Evolutionary conservation across 805 yeast genomes (phyloP), one percentile per base, ranked within the genome.

Genomic region (Yamadazyma endophytica): DNA sequence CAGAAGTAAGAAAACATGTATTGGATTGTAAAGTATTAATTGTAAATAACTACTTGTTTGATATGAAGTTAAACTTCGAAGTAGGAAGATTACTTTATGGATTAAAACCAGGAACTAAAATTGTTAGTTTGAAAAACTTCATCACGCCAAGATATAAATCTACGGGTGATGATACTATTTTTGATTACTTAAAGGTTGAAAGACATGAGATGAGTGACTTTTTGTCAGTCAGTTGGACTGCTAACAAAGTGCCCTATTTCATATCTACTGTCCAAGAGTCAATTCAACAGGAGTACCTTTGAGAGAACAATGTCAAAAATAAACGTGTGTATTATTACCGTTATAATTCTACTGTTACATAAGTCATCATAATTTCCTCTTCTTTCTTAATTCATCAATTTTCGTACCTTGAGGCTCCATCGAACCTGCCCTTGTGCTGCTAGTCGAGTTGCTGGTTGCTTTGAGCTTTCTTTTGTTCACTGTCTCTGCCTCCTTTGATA

Each of bases 171-270:
- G 23, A 23, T 9, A 71, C 77, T 19, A 70, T 85, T 9, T 60
- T 86, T 40, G 86, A 80, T 48, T 67, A 79, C 45, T 63, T 87
- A 34, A 62, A 62, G 24, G 87, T 85, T 4, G 75, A 75, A 33
- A 75, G 73, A 43, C 65, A 55, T 32, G 76, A 64, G 40, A 71
- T 73, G 48, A 80, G 87, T 42, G 79, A 74, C 12, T 72, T 74
- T 32, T 76, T 79, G 33, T 75, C 88, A 25, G 96, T 89, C 6
- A 82, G 94, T 28, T 88, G 97, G 97, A 87, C 96, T 0, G 78
- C 80, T 5, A 86, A 83, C 28, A 87, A 87, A 33, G 85, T 84
- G 1, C 77, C 75, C 7, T 88, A 84, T 55, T 89, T 74, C 53
- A 75, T 89, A 6, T 75, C 92, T 11, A 79, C 87, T 7, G 84